These are phyloP conservation scores for Arachis monticola DNA, from an alignment of 331 rosid genomes.

Conservation along the genomic window DNA sequence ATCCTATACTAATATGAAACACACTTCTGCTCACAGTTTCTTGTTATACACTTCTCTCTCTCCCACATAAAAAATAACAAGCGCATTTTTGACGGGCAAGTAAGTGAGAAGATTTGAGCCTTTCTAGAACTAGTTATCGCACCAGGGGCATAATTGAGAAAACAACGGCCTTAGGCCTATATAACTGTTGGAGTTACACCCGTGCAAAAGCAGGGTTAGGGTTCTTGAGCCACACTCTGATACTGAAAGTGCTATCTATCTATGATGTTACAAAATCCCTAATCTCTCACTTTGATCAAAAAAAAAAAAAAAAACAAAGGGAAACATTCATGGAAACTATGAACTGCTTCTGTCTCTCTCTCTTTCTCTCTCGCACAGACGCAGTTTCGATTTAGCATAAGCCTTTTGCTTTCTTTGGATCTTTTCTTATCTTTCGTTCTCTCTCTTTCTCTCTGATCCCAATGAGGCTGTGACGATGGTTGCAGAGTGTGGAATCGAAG, in stretches of 20 bases:
- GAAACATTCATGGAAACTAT: not conserved
- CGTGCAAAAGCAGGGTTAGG: not conserved
- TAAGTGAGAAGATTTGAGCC: no score
- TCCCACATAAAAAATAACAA: no score
- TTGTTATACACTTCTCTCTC: no score
- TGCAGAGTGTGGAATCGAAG: conserved; percentile 47
- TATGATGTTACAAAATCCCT: not conserved
- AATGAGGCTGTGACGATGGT: conserved; percentile 41
- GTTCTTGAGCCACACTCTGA: not conserved
- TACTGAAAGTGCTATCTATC: not conserved
- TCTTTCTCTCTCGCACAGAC: not conserved
- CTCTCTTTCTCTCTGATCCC: not conserved
- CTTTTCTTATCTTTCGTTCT: no score
- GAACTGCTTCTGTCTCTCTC: not conserved
- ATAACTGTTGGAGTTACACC: not conserved
- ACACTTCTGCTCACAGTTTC: no score
- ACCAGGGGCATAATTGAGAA: conserved; percentile 1
- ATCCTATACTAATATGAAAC: no score
- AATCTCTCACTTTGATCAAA: not conserved
- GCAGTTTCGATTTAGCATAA: no score
- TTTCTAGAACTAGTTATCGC: no score
- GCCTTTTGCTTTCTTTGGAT: not conserved
- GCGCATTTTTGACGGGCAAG: no score
- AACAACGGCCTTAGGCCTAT: not conserved
- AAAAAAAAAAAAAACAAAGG: not conserved